These are phyloP conservation scores for Brassica incana DNA, from an alignment of 345 rosid species.

Conservation along the genomic window DNA sequence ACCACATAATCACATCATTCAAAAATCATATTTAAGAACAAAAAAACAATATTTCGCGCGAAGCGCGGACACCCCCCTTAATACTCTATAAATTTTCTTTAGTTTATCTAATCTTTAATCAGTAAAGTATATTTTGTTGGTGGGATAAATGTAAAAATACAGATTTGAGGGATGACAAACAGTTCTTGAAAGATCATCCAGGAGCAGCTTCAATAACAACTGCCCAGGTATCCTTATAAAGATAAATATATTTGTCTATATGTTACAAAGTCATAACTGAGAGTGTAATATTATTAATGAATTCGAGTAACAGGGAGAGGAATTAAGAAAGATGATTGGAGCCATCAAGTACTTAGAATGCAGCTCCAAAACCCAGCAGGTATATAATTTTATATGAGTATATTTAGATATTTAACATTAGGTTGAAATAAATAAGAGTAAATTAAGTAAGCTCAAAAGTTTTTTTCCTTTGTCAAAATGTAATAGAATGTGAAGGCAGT, in stretches of 20 bases:
- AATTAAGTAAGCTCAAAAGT: background rate
- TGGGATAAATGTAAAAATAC: background rate
- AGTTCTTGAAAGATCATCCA: conserved; percentile 60
- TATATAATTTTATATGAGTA: conserved; percentile 12
- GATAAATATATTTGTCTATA: background rate
- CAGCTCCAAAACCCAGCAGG: conserved; percentile 88
- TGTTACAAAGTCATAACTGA: background rate
- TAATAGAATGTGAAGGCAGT: conserved; percentile 70
- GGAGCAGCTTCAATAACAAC: conserved; percentile 65
- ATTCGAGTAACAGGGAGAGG: conserved; percentile 60
- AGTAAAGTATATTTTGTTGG: background rate
- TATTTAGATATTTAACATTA: background rate
- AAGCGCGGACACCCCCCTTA: too few relatives aligned
- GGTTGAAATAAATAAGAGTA: background rate
- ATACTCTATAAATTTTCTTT: background rate
- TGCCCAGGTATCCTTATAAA: conserved; percentile 46
- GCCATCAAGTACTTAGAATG: conserved; percentile 74
- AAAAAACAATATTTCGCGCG: too few relatives aligned
- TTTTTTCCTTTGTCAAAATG: background rate
- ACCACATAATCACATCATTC: too few relatives aligned
- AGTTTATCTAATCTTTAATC: background rate
- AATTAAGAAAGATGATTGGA: conserved; percentile 68
- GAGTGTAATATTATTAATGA: background rate
- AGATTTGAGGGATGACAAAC: conserved; percentile 72
- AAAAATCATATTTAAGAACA: too few relatives aligned